Percentiles rank a stretch among this genome's conserved stretches.
Conservation (phyloP, 2,329 filamentous ascomycete species). For the Cercospora berteroae region DNA sequence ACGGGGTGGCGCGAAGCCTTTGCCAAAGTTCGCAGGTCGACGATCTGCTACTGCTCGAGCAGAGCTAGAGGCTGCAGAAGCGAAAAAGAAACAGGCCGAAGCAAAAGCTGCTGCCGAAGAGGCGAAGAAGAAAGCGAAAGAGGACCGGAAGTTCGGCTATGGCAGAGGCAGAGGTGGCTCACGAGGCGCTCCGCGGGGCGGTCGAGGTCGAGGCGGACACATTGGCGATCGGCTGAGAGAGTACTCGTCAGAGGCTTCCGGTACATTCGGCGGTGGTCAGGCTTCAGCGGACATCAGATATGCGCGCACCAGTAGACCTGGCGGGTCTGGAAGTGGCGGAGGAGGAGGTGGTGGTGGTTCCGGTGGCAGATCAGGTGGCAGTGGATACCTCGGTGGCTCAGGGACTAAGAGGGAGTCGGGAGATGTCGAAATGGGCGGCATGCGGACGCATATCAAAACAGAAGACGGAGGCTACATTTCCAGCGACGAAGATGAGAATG, state of each 20-base stretch:
- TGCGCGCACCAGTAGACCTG: conserved; percentile 17
- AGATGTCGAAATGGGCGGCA: conserved; percentile 24
- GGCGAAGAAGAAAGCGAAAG: conserved; percentile 29
- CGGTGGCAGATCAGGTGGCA: conserved; percentile 21
- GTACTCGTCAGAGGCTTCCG: conserved; percentile 36
- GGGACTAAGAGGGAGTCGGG: conserved; percentile 38
- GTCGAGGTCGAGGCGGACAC: conserved; percentile 45
- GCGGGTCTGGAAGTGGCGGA: conserved; percentile 13
- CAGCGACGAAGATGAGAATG: conserved; percentile 51
- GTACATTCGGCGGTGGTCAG: conserved; percentile 43
- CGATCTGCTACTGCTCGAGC: conserved; percentile 47
- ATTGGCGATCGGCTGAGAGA: conserved; percentile 37
- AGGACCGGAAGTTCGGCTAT: conserved; percentile 29
- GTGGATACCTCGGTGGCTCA: conserved; percentile 30
- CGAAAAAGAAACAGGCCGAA: conserved; percentile 41
- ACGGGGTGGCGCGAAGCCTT: conserved; percentile 26
- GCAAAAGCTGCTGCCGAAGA: conserved; percentile 37
- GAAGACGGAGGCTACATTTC: conserved; percentile 46
- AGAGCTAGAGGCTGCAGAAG: conserved; percentile 42
- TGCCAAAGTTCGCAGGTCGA: conserved; percentile 46
- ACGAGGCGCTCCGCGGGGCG: conserved; percentile 21
- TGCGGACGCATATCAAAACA: conserved; percentile 27
- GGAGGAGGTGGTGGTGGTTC: conserved; percentile 18
- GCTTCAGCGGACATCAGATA: conserved; percentile 23
- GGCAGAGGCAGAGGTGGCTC: conserved; percentile 33